phyloP scores from a whole-genome alignment of 441 rosid genomes.

The Rhodomyrtus psidioides region DNA sequence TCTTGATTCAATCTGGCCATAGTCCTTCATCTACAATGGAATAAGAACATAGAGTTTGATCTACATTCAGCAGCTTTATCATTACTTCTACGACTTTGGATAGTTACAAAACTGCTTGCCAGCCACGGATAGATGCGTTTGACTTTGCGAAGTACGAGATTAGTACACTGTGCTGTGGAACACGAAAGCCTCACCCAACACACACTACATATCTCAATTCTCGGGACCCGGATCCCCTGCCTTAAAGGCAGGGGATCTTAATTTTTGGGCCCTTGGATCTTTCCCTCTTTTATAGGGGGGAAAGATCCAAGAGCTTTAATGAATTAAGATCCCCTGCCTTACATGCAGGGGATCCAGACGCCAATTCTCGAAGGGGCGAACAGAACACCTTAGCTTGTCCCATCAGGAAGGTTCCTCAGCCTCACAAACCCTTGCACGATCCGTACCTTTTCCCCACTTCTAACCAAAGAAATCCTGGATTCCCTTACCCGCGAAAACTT shows the following conservation, averaged over 20 bases:
- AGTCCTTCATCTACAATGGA: background rate
- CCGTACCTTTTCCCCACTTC: background rate
- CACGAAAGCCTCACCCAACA: background rate
- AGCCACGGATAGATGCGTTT: background rate
- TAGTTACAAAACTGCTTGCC: background rate
- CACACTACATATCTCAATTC: background rate
- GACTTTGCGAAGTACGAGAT: background rate
- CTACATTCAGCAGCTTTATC: background rate
- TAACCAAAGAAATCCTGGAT: constrained; percentile 70
- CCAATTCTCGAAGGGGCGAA: background rate
- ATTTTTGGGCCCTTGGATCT: no score
- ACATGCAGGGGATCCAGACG: no score
- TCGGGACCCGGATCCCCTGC: no score
- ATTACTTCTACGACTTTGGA: background rate
- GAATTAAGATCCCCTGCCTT: no score
- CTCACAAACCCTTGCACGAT: background rate
- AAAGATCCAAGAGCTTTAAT: no score
- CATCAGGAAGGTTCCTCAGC: background rate
- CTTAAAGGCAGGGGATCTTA: no score
- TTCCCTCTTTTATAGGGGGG: no score
- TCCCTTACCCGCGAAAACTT: constrained; percentile 71
- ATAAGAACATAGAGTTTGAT: background rate
- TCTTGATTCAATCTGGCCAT: background rate
- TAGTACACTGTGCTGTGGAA: background rate
- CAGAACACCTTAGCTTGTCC: background rate